Evolutionary conservation across 225 moss, liverwort and hornwort genomes (phyloP).

Genomic region (Antitrichia curtipendula): DNA sequence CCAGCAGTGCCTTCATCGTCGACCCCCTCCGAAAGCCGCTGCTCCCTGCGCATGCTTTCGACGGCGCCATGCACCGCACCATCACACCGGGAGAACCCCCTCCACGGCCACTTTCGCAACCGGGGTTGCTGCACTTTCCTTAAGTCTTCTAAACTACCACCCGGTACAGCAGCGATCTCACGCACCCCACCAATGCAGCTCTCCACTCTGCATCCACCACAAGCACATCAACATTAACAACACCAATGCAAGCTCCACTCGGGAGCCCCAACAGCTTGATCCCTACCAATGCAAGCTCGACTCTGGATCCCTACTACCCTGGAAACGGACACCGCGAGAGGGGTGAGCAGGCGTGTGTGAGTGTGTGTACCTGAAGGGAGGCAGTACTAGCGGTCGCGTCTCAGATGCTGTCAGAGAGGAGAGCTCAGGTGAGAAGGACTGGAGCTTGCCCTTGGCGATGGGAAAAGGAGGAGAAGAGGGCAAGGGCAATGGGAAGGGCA

Average conservation of each 20-base stretch:
- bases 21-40: neutral
- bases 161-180: neutral
- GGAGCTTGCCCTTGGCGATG: neutral
- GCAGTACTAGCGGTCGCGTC: neutral
- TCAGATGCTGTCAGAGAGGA: neutral
- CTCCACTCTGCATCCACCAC: neutral
- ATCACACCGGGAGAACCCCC: neutral
- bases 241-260: neutral
- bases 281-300: neutral
- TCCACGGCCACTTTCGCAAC: conserved; percentile 1
- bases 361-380: conserved; percentile 2
- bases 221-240: neutral
- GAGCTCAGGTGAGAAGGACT: neutral
- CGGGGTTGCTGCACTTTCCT: neutral
- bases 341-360: neutral
- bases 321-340: neutral
- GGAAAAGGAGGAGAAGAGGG: neutral
- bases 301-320: neutral
- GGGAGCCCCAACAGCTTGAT: neutral
- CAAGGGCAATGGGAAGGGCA: neutral
- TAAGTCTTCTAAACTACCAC: neutral
- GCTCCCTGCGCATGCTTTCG: conserved; percentile 6
- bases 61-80: conserved; percentile 28
- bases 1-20: neutral
- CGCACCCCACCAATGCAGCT: neutral